Percentiles rank a stretch among this genome's conserved stretches.
Conservation (phyloP, 129 eudicot genomes). For the Centrapalus pauciflorus region DNA sequence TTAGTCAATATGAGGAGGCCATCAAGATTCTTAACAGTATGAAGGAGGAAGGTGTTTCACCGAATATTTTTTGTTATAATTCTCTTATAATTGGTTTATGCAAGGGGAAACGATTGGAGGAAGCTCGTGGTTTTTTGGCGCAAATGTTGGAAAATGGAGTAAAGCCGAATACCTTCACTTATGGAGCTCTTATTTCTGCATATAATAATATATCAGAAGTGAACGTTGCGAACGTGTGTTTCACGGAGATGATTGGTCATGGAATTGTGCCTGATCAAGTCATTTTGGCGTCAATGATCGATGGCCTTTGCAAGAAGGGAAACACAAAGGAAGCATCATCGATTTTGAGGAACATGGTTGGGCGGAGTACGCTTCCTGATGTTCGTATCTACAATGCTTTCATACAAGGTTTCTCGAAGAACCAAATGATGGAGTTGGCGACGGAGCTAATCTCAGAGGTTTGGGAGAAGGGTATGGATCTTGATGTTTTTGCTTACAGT, state of each 20-base stretch:
- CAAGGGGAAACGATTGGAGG: slow-evolving; percentile 31
- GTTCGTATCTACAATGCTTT: slow-evolving; percentile 30
- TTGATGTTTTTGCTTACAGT: slow-evolving; percentile 33
- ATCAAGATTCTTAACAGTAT: slow-evolving; percentile 16
- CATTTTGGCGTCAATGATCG: slow-evolving; percentile 28
- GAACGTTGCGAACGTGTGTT: slow-evolving; percentile 25
- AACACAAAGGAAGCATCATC: slow-evolving; percentile 15
- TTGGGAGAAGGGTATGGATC: slow-evolving; percentile 19
- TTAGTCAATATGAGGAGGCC: slow-evolving; percentile 21
- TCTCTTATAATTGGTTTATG: slow-evolving; percentile 30
- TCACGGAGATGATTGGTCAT: slow-evolving; percentile 31
- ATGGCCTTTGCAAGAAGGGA: slow-evolving; percentile 33
- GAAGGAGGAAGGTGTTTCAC: slow-evolving; percentile 25
- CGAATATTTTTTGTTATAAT: slow-evolving; percentile 25
- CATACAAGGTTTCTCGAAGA: slow-evolving; percentile 27
- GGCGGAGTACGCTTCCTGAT: slow-evolving; percentile 23
- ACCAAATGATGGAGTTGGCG: slow-evolving; percentile 25
- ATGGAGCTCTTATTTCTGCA: slow-evolving; percentile 34
- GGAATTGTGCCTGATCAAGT: slow-evolving; percentile 39
- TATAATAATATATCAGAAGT: slow-evolving; percentile 27
- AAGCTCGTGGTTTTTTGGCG: slow-evolving; percentile 24
- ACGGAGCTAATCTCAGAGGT: slow-evolving; percentile 12
- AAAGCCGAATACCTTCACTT: slow-evolving; percentile 30
- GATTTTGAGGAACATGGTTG: slow-evolving; percentile 22
- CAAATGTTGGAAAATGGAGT: slow-evolving; percentile 35